A percentile compares a stretch with the other conserved stretches of the same genome.
Conservation (phyloP, 2,329 filamentous ascomycete genomes). For the Trichophyton mentagrophytes region DNA sequence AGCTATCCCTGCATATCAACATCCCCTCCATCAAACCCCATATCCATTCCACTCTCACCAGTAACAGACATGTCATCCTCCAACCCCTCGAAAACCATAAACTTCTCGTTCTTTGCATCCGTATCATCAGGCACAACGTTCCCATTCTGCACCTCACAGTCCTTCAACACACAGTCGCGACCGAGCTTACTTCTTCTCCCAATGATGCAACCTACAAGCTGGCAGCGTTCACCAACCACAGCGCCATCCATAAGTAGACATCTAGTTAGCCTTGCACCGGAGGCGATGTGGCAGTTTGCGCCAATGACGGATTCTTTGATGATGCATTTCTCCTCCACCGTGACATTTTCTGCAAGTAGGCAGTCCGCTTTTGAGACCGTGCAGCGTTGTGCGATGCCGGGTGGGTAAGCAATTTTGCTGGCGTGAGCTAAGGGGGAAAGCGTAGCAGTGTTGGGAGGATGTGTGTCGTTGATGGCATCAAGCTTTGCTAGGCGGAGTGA, state of each 20-base stretch:
- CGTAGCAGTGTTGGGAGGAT: conserved; percentile 37
- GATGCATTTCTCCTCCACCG: conserved; percentile 75
- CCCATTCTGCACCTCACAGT: conserved; percentile 81
- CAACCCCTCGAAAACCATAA: conserved; percentile 42
- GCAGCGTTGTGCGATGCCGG: conserved; percentile 64
- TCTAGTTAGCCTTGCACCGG: conserved; percentile 72
- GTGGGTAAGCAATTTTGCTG: conserved; percentile 69
- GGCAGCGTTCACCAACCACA: conserved; percentile 68
- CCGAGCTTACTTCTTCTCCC: conserved; percentile 71
- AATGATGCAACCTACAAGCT: conserved; percentile 75
- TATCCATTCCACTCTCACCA: conserved; percentile 16
- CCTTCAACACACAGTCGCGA: conserved; percentile 65
- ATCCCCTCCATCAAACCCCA: conserved; percentile 10
- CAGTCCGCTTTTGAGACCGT: conserved; percentile 74
- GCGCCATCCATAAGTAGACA: conserved; percentile 91
- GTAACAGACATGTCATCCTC: conserved; percentile 23
- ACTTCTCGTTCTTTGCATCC: conserved; percentile 50
- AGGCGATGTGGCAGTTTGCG: conserved; percentile 70
- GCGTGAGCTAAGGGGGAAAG: conserved; percentile 61
- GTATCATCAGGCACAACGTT: conserved; percentile 73
- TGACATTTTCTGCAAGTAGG: conserved; percentile 77
- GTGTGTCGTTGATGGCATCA: conserved; percentile 45
- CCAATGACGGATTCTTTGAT: conserved; percentile 88
- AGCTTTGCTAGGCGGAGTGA: conserved; percentile 81
- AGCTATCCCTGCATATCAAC: neutral